These are phyloP conservation scores for Crithidia bombi DNA, from an alignment of 208 protist genomes.

Conservation along the genomic window DNA sequence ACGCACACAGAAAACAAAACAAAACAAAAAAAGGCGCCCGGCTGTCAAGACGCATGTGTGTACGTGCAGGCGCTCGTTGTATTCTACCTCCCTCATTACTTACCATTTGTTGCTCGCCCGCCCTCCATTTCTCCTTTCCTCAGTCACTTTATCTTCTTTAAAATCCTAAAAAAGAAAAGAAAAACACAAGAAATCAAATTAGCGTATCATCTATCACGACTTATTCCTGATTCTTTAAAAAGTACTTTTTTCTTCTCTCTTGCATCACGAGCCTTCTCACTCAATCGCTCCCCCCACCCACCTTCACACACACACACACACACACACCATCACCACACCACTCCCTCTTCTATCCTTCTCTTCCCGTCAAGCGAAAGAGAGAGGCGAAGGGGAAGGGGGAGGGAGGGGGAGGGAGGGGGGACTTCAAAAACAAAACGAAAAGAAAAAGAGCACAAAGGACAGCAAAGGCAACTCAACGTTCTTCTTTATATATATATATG, in stretches of 20 bases:
- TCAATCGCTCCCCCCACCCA: no score
- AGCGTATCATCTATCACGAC: neutral
- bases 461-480: no score
- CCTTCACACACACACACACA: no score
- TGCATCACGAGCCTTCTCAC: no score
- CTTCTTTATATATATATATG: no score
- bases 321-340: no score
- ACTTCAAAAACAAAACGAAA: neutral
- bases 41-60: neutral
- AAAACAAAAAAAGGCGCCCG: neutral
- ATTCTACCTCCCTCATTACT: no score
- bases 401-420: constrained; percentile 3
- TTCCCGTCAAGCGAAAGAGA: neutral
- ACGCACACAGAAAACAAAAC: neutral
- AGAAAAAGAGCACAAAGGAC: neutral
- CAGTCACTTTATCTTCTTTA: neutral
- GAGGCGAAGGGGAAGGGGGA: constrained; percentile 4
- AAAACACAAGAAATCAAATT: constrained; percentile 10
- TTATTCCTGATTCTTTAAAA: neutral
- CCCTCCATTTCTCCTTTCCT: neutral
- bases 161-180: constrained; percentile 19
- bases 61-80: no score
- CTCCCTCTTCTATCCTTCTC: no score
- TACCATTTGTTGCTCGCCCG: no score
- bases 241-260: constrained; percentile 2